Conservation (phyloP, 2,329 filamentous ascomycete species). For the Botrytis fragariae region DNA sequence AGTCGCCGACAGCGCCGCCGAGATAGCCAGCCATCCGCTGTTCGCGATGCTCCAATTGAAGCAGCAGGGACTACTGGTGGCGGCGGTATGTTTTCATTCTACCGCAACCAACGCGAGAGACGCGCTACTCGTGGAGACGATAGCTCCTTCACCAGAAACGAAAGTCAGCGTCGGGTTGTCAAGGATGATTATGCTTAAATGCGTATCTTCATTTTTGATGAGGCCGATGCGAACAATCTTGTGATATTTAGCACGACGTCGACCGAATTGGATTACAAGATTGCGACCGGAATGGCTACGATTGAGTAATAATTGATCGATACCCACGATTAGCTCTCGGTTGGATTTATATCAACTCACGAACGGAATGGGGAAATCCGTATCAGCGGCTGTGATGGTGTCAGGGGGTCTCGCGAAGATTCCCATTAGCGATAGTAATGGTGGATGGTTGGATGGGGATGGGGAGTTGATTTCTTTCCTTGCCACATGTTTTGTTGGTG, state of each 20-base stretch:
- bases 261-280: background rate
- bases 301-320: background rate
- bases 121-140: background rate
- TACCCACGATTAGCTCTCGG: background rate
- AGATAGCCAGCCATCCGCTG: background rate
- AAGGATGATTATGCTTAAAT: conserved; percentile 21
- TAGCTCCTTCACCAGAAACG: conserved; percentile 10
- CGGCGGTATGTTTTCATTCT: conserved; percentile 8
- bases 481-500: background rate
- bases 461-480: background rate
- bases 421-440: background rate
- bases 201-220: background rate
- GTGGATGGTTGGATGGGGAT: background rate
- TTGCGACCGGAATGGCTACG: background rate
- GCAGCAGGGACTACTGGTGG: background rate
- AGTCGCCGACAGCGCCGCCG: background rate
- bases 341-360: background rate
- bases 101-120: conserved; percentile 10
- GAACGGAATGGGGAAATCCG: background rate
- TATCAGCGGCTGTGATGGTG: background rate
- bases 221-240: background rate
- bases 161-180: conserved; percentile 5
- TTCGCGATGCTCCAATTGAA: background rate
- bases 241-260: background rate
- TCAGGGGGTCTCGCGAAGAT: background rate